Base-by-base conservation (phyloP, 306 rosid species). In the Begonia fuchsioides region DNA sequence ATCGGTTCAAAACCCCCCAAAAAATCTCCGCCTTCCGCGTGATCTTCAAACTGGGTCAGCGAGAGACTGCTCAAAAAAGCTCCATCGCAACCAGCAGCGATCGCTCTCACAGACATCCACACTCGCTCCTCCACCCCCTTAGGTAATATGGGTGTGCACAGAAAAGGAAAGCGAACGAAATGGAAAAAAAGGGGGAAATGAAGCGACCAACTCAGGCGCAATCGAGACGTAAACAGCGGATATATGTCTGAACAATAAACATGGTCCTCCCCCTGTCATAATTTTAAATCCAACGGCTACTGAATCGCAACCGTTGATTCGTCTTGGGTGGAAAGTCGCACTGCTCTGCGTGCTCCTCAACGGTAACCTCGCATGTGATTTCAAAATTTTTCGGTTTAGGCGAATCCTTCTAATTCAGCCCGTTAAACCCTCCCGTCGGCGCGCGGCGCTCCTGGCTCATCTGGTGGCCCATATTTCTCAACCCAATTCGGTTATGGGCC, bases 271-370 rank as follows among this genome's bases (percentile, higher is more conserved):
- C 51, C 66, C 49, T 17, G 48, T n/a, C 3, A 39, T 19, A 54
- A 18, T 49, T 71, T 72, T 55, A 46, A 67, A 72, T 53, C 47
- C 13, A 72, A 72, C 78, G 78, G 73, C 78, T 72, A 72, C 61
- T 62, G 20, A 72, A 54, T 26, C 2, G 13, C 38, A 20, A 44
- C 73, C 78, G 70, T 54, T 11, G 9, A 69, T 62, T 72, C 57
- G 50, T 11, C 41, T 12, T 12, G 51, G 51, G 62, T 62, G 64
- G 59, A 62, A 72, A 67, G 78, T 67, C 70, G 77, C 70, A 43
- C 43, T 55, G 13, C 55, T 64, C 32, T 17, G 43, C 10, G 45
- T 48, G 67, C 46, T 15, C 67, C 17, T 48, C 62, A 72, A 72
- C 73, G 73, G 73, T 56, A 53, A 67, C 62, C 58, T 66, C 47